Conservation (phyloP, 2,329 filamentous ascomycete species). For the Aspergillus carbonarius region DNA sequence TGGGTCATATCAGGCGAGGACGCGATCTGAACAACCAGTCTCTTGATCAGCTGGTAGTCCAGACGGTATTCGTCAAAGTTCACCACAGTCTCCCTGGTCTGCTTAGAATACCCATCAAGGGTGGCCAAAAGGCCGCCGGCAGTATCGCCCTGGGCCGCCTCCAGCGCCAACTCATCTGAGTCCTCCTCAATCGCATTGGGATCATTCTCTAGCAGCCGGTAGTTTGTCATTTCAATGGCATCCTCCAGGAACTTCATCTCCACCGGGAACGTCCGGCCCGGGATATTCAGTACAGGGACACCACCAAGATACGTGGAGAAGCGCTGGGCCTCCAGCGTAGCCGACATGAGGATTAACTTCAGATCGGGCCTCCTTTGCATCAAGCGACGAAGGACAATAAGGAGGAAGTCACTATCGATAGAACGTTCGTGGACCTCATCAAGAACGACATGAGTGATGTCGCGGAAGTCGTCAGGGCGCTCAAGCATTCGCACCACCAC, state of each 20-base stretch:
- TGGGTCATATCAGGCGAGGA: conserved; percentile 62
- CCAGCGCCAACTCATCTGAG: conserved; percentile 45
- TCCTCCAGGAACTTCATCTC: conserved; percentile 87
- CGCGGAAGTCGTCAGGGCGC: conserved; percentile 76
- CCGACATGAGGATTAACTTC: conserved; percentile 95
- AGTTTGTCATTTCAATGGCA: conserved; percentile 82
- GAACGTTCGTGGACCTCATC: conserved; percentile 96
- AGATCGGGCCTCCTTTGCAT: conserved; percentile 74
- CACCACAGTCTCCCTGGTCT: conserved; percentile 71
- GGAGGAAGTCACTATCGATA: conserved; percentile 93
- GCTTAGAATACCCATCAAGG: conserved; percentile 70
- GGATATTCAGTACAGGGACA: conserved; percentile 85
- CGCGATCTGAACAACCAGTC: conserved; percentile 74
- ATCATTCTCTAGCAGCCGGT: conserved; percentile 63
- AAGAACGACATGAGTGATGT: conserved; percentile 91
- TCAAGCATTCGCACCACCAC: conserved; percentile 99
- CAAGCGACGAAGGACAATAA: conserved; percentile 86
- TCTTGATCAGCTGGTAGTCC: conserved; percentile 81
- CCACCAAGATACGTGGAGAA: conserved; percentile 86
- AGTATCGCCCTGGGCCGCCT: conserved; percentile 52
- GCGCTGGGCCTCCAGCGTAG: conserved; percentile 86
- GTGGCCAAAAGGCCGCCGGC: conserved; percentile 61
- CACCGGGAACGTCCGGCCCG: conserved; percentile 91
- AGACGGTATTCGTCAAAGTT: conserved; percentile 89
- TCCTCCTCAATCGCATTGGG: conserved; percentile 45